Evolutionary conservation across 345 rosid genomes (phyloP).

Genomic region (Cardiospermum halicacabum): DNA sequence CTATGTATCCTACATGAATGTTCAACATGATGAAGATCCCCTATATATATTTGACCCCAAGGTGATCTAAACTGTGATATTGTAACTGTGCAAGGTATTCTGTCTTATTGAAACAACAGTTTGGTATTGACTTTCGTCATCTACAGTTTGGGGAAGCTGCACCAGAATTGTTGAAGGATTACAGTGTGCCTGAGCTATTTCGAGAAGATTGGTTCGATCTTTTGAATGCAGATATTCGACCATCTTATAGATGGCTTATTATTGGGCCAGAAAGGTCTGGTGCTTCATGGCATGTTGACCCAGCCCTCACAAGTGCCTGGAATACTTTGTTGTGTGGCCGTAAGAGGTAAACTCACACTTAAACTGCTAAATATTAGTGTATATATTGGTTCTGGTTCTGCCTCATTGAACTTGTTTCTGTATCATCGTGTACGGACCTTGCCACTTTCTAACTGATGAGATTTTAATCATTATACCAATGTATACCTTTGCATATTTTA

Average conservation of each 20-base stretch:
- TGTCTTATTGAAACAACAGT: neutral
- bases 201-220: slow-evolving; percentile 85
- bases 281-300: slow-evolving; percentile 99
- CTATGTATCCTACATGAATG: slow-evolving; percentile 66
- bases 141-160: slow-evolving; percentile 86
- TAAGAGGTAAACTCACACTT: slow-evolving; percentile 56
- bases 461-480: neutral
- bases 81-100: neutral
- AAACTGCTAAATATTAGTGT: neutral
- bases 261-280: slow-evolving; percentile 98
- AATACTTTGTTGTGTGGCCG: slow-evolving; percentile 90
- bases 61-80: slow-evolving; percentile 30
- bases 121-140: slow-evolving; percentile 12
- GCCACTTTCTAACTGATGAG: neutral
- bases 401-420: neutral
- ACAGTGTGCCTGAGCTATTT: slow-evolving; percentile 74
- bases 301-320: slow-evolving; percentile 98
- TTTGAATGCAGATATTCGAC: slow-evolving; percentile 66
- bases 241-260: slow-evolving; percentile 89
- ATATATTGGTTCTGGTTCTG: slow-evolving; percentile 6
- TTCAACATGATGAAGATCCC: slow-evolving; percentile 95
- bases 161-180: slow-evolving; percentile 72
- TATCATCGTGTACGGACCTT: neutral
- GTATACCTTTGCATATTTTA: neutral
- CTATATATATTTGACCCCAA: slow-evolving; percentile 88